Evolutionary conservation across 176 grass and related monocot genomes (phyloP).

Genomic region (Bonia amplexicaulis): DNA sequence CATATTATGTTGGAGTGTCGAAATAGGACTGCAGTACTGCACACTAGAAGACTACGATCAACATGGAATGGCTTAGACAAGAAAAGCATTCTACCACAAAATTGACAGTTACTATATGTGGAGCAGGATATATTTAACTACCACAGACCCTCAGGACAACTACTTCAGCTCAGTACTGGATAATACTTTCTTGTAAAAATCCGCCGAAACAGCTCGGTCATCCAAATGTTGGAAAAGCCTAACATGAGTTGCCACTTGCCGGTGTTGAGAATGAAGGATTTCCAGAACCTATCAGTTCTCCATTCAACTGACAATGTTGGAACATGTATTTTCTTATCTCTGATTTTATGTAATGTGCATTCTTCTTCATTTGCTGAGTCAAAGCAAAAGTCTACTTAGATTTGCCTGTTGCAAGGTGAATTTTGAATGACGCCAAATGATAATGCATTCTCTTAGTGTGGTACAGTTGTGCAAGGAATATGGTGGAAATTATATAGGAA

Average conservation of each 20-base stretch:
- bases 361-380: neutral
- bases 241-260: neutral
- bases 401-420: neutral
- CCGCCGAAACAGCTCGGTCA: neutral
- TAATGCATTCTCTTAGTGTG: neutral
- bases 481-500: neutral
- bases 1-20: neutral
- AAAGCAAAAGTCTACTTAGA: neutral
- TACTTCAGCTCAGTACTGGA: neutral
- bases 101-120: neutral
- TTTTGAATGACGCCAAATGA: neutral
- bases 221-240: neutral
- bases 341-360: neutral
- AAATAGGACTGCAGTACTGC: neutral
- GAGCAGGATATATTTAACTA: conserved; percentile 10
- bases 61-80: neutral
- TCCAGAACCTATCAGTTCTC: neutral
- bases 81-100: neutral
- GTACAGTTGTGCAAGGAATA: neutral
- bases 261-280: neutral
- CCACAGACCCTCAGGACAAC: neutral
- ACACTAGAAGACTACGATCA: neutral
- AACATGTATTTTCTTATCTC: neutral
- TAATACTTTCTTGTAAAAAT: neutral
- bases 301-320: neutral